phyloP scores from a whole-genome alignment of 345 rosid genomes.

The Viola odorata region DNA sequence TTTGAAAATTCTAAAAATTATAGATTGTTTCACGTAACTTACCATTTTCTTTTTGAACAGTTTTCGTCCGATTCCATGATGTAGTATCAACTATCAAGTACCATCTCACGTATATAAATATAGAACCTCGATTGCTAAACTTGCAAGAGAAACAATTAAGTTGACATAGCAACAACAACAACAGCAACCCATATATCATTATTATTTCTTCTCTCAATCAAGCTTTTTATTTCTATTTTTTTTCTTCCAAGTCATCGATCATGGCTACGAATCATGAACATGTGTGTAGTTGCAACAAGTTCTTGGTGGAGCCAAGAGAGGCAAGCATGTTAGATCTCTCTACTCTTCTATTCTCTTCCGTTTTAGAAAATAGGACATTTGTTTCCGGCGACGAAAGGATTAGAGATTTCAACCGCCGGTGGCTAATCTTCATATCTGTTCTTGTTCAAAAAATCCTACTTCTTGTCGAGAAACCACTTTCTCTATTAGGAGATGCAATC shows the following conservation, averaged over 20 bases:
- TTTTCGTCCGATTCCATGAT: too few species aligned
- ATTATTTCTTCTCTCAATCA: too few species aligned
- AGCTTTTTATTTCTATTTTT: not conserved
- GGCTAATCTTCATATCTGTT: conserved; percentile 23
- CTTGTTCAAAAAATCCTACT: conserved; percentile 6
- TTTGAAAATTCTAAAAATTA: too few species aligned
- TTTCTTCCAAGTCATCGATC: conserved; percentile 10
- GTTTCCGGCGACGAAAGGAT: conserved; percentile 8
- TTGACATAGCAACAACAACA: not conserved
- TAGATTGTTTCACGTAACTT: too few species aligned
- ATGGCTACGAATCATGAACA: not conserved
- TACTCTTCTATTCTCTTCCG: conserved; percentile 12
- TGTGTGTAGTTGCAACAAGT: not conserved
- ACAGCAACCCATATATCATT: not conserved
- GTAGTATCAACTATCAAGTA: not conserved
- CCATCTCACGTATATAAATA: not conserved
- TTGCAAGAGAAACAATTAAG: not conserved
- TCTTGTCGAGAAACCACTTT: not conserved
- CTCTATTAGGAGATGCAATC: conserved; percentile 1
- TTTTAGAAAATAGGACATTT: conserved; percentile 12
- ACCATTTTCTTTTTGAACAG: too few species aligned
- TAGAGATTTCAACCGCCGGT: conserved; percentile 8
- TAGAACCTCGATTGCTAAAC: not conserved
- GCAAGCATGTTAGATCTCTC: conserved; percentile 13
- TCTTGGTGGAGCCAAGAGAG: conserved; percentile 16